Evolutionary conservation across 768 basidiomycete species (phyloP), one percentile per base, ranked within the genome.

Genomic region (Tylopilus plumbeoviolaceoides): DNA sequence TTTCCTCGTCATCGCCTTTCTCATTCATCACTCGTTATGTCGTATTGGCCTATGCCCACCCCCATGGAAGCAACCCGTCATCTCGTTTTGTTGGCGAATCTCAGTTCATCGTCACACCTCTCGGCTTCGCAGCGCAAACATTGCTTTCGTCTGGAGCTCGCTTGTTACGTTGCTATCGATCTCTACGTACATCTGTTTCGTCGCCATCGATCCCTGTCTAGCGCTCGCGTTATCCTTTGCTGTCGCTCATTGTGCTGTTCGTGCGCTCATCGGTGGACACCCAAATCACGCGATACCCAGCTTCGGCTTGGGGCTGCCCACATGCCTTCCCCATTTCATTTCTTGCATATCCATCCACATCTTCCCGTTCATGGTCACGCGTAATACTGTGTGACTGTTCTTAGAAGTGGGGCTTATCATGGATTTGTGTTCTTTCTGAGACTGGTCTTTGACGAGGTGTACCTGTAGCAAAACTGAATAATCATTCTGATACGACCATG

Each of bases 101-200:
- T n/a, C 39, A 20, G 48, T 48, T 42, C 41, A 33, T 50, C 28
- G 36, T 46, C 41, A 44, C 43, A 15, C 42, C 21, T 11, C 25
- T 38, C 7, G 36, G 36, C 46, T 28, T 50, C 36, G 49, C 53
- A 49, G 56, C 49, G 52, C 50, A 59, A 30, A 62, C 60, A 64
- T 46, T 21, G 28, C 50, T 64, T 58, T 44, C 43, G 36, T 53
- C 18, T 52, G 60, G 53, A 63, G 20, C 51, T 23, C 50, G 56
- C 57, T 44, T 62, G 58, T 15, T 62, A 40, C 59, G 58, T 43
- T 62, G 64, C 65, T 65, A n/a, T 57, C 39, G 62, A 65, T 66
- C 64, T 61, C 50, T 51, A 56, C 57, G 54, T 57, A 28, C 42
- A 36, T 48, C 35, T 11, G 25, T 65, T 28, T 48, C 23, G 45